These are phyloP conservation scores for Cubamyces lactineus DNA, from an alignment of 768 basidiomycete species.

Conservation along the genomic window DNA sequence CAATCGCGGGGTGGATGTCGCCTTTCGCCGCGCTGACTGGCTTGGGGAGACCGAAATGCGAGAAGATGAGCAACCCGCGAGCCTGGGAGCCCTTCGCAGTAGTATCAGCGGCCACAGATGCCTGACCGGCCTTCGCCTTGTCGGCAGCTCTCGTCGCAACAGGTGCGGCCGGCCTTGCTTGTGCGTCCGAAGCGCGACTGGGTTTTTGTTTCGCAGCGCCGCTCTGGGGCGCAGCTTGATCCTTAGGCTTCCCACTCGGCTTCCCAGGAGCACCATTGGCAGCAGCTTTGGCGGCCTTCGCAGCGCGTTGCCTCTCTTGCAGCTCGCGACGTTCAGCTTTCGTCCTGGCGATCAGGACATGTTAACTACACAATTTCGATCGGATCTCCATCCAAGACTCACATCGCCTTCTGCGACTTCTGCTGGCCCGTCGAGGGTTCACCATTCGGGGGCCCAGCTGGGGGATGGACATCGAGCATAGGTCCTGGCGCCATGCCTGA, in stretches of 20 bases:
- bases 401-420: slow-evolving; percentile 65
- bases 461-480: slow-evolving; percentile 30
- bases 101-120: slow-evolving; percentile 34
- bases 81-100: slow-evolving; percentile 41
- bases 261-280: slow-evolving; percentile 29
- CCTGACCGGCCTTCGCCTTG: slow-evolving; percentile 24
- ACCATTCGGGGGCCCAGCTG: slow-evolving; percentile 24
- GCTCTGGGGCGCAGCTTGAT: slow-evolving; percentile 9
- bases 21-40: slow-evolving; percentile 60
- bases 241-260: slow-evolving; percentile 31
- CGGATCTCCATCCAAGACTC: slow-evolving; percentile 15
- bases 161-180: slow-evolving; percentile 15
- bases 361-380: not conserved
- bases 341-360: slow-evolving; percentile 39
- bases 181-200: slow-evolving; percentile 25
- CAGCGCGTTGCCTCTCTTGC: slow-evolving; percentile 79
- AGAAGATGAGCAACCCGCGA: slow-evolving; percentile 80
- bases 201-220: slow-evolving; percentile 28
- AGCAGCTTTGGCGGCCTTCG: slow-evolving; percentile 53
- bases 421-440: slow-evolving; percentile 28
- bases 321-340: slow-evolving; percentile 81
- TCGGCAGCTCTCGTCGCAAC: slow-evolving; percentile 20
- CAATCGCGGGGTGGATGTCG: slow-evolving; percentile 88
- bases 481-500: slow-evolving; percentile 30
- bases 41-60: slow-evolving; percentile 83